These are phyloP conservation scores for Medicago truncatula DNA, from an alignment of 306 rosid genomes.

Conservation along the genomic window DNA sequence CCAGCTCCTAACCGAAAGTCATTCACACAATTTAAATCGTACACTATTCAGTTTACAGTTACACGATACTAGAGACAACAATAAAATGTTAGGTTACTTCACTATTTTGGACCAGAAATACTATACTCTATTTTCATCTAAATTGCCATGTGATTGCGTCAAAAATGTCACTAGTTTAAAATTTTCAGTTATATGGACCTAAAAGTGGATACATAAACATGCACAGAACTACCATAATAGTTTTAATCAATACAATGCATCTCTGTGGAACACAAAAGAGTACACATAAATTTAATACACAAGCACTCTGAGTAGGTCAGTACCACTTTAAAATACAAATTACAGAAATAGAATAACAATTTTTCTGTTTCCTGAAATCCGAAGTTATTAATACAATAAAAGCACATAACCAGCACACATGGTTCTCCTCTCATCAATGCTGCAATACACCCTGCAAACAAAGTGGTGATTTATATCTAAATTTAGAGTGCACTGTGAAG, in stretches of 20 bases:
- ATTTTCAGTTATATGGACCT: not conserved
- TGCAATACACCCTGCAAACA: slow-evolving; percentile 56
- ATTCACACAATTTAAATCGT: not conserved
- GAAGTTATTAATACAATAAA: slow-evolving; percentile 30
- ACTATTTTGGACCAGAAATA: slow-evolving; percentile 1
- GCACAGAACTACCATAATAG: not conserved
- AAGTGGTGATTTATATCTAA: not conserved
- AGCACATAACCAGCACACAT: slow-evolving; percentile 36
- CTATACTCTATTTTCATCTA: not conserved
- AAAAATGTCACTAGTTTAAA: slow-evolving; percentile 6
- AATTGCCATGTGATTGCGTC: not conserved
- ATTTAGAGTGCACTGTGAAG: not conserved
- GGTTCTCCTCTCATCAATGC: slow-evolving; percentile 45
- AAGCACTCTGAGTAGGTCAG: slow-evolving; percentile 34
- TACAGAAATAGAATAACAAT: slow-evolving; percentile 44
- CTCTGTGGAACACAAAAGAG: slow-evolving; percentile 13
- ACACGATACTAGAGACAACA: not conserved
- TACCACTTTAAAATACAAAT: slow-evolving; percentile 40
- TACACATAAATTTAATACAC: slow-evolving; percentile 40
- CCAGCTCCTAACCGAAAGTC: slow-evolving; percentile 5
- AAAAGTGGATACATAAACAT: slow-evolving; percentile 7
- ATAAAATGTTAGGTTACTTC: slow-evolving; percentile 24
- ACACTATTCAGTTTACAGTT: slow-evolving; percentile 35
- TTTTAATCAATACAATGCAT: slow-evolving; percentile 19
- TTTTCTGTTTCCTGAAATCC: slow-evolving; percentile 30